Evolutionary conservation across 257 asterid species (phyloP).

Genomic region (Capsicum pubescens): DNA sequence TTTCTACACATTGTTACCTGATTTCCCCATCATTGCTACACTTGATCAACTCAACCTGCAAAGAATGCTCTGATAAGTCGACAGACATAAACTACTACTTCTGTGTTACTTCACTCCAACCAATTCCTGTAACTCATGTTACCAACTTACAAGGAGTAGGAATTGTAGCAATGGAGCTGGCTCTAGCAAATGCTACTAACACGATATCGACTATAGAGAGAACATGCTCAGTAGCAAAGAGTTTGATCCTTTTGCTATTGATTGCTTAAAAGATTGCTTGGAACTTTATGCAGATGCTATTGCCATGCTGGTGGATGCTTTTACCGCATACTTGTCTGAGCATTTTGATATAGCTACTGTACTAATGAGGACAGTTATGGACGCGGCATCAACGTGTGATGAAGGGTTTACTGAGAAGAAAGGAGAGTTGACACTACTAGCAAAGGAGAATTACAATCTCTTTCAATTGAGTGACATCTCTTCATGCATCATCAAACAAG

Average conservation of each 20-base stretch:
- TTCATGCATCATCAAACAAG: constrained; percentile 33
- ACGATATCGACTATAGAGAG: constrained; percentile 28
- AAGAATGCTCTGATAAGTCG: constrained; percentile 33
- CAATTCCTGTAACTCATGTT: constrained; percentile 29
- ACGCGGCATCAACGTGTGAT: constrained; percentile 30
- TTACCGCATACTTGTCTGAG: constrained; percentile 22
- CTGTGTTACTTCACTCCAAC: constrained; percentile 38
- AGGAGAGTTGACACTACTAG: constrained; percentile 29
- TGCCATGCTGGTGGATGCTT: constrained; percentile 24
- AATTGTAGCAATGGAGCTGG: constrained; percentile 36
- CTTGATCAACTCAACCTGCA: constrained; percentile 43
- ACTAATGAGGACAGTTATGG: constrained; percentile 35
- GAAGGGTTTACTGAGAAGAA: constrained; percentile 39
- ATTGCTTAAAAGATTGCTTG: constrained; percentile 39
- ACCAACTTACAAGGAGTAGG: constrained; percentile 34
- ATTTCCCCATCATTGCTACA: neutral
- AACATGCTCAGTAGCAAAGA: constrained; percentile 28
- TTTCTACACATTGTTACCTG: neutral
- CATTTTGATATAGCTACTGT: constrained; percentile 33
- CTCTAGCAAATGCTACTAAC: constrained; percentile 36
- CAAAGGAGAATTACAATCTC: constrained; percentile 35
- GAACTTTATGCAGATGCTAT: constrained; percentile 35
- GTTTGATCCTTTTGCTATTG: constrained; percentile 28
- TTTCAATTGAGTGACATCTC: constrained; percentile 36
- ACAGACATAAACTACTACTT: constrained; percentile 36